These are phyloP conservation scores for Solanum arcanum DNA, from an alignment of 257 asterid species.

Conservation along the genomic window DNA sequence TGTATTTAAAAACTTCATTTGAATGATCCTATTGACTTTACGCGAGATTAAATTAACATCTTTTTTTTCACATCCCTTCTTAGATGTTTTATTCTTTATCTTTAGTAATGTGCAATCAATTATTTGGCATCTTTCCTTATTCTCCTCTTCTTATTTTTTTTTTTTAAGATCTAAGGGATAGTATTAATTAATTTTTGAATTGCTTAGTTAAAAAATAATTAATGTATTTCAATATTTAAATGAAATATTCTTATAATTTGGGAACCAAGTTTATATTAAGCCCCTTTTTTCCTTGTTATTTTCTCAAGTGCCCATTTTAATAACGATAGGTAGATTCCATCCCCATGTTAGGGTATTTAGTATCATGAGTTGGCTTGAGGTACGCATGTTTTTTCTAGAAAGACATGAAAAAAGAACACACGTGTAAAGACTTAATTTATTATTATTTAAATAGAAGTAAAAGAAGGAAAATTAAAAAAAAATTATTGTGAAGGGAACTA, in stretches of 20 bases:
- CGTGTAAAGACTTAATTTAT: constrained; percentile 2
- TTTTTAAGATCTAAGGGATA: neutral
- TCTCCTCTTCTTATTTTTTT: neutral
- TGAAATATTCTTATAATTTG: neutral
- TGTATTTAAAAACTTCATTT: neutral
- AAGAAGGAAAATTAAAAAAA: too few relatives aligned
- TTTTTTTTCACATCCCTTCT: neutral
- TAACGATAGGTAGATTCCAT: neutral
- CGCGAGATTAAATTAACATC: neutral
- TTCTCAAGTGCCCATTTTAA: neutral
- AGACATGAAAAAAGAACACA: constrained; percentile 1
- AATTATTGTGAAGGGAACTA: neutral
- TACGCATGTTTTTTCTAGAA: neutral
- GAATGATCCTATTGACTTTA: neutral
- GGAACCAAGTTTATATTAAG: neutral
- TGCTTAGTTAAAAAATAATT: neutral
- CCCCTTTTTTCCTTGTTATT: too few relatives aligned
- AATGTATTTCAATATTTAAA: neutral
- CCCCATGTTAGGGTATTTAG: neutral
- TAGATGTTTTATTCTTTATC: neutral
- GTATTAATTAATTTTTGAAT: neutral
- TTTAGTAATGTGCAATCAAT: neutral
- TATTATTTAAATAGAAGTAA: neutral
- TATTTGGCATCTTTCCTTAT: neutral
- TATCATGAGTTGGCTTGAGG: neutral